Evolutionary conservation across 306 rosid genomes (phyloP).

Genomic region (Comarum palustre): DNA sequence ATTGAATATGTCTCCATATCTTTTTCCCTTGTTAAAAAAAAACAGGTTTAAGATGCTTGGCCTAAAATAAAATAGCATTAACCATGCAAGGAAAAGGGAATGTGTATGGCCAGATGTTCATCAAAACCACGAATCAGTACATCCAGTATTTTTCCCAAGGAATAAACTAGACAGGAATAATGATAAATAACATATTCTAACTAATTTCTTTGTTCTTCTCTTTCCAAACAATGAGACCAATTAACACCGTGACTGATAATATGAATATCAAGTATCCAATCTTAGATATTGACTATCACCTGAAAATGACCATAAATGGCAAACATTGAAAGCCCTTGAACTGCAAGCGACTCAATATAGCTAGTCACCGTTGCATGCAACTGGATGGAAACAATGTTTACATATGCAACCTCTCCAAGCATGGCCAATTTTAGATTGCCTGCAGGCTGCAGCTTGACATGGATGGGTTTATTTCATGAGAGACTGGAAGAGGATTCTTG

Average conservation of each 20-base stretch:
- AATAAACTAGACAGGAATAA: not conserved
- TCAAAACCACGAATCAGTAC: not conserved
- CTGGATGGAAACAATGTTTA: not conserved
- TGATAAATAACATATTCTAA: not conserved
- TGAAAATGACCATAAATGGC: conserved; percentile 3
- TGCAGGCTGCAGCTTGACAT: not conserved
- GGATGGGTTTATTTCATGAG: not conserved
- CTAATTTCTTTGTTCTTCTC: not conserved
- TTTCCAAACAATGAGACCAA: not conserved
- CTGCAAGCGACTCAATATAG: conserved; percentile 10
- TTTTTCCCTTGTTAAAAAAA: not conserved
- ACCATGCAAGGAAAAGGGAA: not conserved
- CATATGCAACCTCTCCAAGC: conserved; percentile 8
- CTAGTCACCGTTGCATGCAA: not conserved
- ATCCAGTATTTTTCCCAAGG: not conserved
- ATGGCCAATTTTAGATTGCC: not conserved
- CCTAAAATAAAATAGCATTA: not conserved
- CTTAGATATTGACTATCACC: not conserved
- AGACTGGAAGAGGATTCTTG: not conserved
- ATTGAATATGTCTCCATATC: not conserved
- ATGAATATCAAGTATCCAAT: conserved; percentile 4
- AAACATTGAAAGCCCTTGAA: conserved; percentile 3
- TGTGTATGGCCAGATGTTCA: not conserved
- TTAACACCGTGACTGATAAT: not conserved
- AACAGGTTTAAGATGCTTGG: not conserved